Percentiles rank a stretch among this genome's conserved stretches.
phyloP scores from a whole-genome alignment of 495 filamentous ascomycete species.

The Lepidopterella palustris region DNA sequence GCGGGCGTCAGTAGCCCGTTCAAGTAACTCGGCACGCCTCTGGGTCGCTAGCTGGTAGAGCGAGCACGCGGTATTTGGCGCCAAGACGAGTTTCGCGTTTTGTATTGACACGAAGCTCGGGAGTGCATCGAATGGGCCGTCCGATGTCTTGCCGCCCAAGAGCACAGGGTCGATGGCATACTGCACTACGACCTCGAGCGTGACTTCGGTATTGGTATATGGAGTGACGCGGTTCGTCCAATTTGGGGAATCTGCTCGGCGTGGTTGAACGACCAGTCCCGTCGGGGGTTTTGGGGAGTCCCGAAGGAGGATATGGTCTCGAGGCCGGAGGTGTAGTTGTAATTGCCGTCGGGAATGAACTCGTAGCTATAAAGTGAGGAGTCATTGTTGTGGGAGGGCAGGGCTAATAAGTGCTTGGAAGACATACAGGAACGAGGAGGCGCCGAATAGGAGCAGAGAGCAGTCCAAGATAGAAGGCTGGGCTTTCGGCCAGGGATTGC shows the following conservation, averaged over 20 bases:
- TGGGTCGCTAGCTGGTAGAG: background rate
- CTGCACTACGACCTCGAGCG: slow-evolving; percentile 32
- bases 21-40: background rate
- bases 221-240: slow-evolving; percentile 38
- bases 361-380: slow-evolving; percentile 27
- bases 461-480: slow-evolving; percentile 39
- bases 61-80: background rate
- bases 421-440: slow-evolving; percentile 38
- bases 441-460: slow-evolving; percentile 37
- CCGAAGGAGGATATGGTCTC: slow-evolving; percentile 37
- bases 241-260: slow-evolving; percentile 37
- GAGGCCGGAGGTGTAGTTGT: slow-evolving; percentile 32
- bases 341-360: slow-evolving; percentile 34
- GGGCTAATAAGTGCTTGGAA: background rate
- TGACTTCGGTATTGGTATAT: slow-evolving; percentile 32
- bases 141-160: slow-evolving; percentile 36
- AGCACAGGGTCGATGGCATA: slow-evolving; percentile 38
- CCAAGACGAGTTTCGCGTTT: slow-evolving; percentile 26
- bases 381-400: background rate
- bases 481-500: slow-evolving; percentile 33
- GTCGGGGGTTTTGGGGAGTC: slow-evolving; percentile 29
- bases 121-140: slow-evolving; percentile 34
- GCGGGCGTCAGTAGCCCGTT: slow-evolving; percentile 27
- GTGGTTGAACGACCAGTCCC: slow-evolving; percentile 33
- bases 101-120: slow-evolving; percentile 31